Conservation (phyloP, 78 protist species). For the Dictyostelium citrinum region DNA sequence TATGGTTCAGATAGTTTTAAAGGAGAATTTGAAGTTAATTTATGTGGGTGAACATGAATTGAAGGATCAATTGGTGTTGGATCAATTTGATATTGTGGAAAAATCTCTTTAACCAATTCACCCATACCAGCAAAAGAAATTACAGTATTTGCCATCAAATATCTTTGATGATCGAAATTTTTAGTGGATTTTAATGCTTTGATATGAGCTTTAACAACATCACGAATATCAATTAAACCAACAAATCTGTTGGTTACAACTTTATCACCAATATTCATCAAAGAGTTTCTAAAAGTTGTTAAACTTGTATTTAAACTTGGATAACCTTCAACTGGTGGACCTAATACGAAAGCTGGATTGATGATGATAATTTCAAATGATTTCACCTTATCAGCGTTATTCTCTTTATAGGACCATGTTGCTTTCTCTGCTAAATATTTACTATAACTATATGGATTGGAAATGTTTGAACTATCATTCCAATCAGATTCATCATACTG, state of each 20-base stretch:
- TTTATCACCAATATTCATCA: not conserved
- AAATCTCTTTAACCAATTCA: not conserved
- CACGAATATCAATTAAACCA: conserved; percentile 50
- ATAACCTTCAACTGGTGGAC: not conserved
- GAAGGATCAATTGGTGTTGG: not conserved
- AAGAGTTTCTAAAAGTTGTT: not conserved
- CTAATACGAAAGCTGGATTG: conserved; percentile 42
- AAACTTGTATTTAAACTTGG: conserved; percentile 8
- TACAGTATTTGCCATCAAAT: not conserved
- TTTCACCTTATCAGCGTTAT: not conserved
- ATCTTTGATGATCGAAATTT: not conserved
- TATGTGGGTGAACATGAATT: not conserved
- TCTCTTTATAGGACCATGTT: not conserved
- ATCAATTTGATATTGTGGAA: conserved; percentile 14
- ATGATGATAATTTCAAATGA: conserved; percentile 4
- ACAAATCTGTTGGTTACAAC: not conserved
- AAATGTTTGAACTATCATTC: not conserved
- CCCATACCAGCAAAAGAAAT: conserved; percentile 1
- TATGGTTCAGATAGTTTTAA: not conserved
- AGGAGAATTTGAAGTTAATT: not conserved
- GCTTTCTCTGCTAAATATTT: conserved; percentile 35
- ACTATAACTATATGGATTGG: conserved; percentile 5
- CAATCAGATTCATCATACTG: conserved; percentile 22
- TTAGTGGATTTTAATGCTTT: not conserved
- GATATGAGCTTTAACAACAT: conserved; percentile 1